Evolutionary conservation across 2,329 filamentous ascomycete genomes (phyloP).

Genomic region (Sclerotinia spermophila): DNA sequence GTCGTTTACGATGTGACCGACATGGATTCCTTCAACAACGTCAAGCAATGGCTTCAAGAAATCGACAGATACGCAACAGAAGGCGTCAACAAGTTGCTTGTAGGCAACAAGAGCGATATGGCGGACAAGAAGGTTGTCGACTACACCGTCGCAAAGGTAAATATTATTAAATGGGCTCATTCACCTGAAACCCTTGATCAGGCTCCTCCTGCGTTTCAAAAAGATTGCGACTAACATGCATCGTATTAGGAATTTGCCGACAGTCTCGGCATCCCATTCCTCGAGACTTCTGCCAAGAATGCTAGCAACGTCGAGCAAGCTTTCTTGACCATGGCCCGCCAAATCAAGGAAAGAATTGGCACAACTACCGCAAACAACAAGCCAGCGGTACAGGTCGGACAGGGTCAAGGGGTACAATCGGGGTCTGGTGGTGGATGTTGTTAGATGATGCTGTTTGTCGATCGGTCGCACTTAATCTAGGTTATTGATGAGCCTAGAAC

Average conservation of each 20-base stretch:
- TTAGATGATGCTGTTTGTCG: constrained; percentile 50
- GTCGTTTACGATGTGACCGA: constrained; percentile 99
- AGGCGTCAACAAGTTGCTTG: constrained; percentile 98
- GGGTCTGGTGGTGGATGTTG: constrained; percentile 85
- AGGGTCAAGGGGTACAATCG: constrained; percentile 89
- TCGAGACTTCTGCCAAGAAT: constrained; percentile 99
- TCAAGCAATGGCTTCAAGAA: constrained; percentile 99
- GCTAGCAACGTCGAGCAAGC: constrained; percentile 99
- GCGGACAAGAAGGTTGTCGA: constrained; percentile 99
- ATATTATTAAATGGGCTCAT: constrained; percentile 37
- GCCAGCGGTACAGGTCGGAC: constrained; percentile 92
- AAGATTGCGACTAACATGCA: constrained; percentile 24
- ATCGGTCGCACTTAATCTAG: constrained; percentile 12
- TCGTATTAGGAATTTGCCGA: constrained; percentile 85
- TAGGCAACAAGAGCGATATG: constrained; percentile 99
- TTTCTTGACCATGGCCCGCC: constrained; percentile 99
- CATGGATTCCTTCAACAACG: constrained; percentile 99
- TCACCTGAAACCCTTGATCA: constrained; percentile 26
- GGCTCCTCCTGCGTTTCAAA: background rate
- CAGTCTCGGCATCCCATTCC: constrained; percentile 97
- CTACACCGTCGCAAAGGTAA: constrained; percentile 98
- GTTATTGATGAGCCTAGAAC: constrained; percentile 24
- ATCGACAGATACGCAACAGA: constrained; percentile 99
- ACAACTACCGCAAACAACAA: constrained; percentile 95
- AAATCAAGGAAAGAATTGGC: constrained; percentile 99